These are phyloP conservation scores for Plantago coronopus DNA, from an alignment of 305 asterid genomes.

Conservation along the genomic window DNA sequence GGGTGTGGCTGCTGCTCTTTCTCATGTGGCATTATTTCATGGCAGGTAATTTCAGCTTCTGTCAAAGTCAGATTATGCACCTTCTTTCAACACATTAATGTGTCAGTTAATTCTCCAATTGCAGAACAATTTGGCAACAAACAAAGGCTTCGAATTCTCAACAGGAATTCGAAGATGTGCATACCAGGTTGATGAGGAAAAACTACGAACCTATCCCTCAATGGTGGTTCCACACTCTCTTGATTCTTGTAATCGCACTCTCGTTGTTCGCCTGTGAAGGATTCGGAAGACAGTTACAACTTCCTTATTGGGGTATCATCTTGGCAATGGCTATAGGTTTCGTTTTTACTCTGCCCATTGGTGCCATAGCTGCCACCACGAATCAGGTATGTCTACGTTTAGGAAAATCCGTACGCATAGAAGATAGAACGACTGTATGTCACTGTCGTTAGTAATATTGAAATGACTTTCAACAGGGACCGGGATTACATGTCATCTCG, in stretches of 20 bases:
- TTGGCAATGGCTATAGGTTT: conserved; percentile 44
- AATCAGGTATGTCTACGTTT: conserved; percentile 41
- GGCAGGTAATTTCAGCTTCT: conserved; percentile 42
- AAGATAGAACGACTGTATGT: too few species aligned
- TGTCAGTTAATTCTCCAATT: too few species aligned
- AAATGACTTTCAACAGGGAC: conserved; percentile 20
- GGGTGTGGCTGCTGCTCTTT: conserved; percentile 47
- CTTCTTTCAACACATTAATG: too few species aligned
- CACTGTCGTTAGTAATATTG: too few species aligned
- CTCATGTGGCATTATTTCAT: conserved; percentile 64
- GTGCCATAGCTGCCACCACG: conserved; percentile 52
- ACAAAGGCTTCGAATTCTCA: conserved; percentile 19
- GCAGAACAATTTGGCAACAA: conserved; percentile 25
- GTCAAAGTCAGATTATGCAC: too few species aligned
- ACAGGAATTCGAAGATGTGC: conserved; percentile 33
- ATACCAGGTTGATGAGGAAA: conserved; percentile 43
- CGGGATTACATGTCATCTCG: conserved; percentile 50
- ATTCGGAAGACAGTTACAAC: conserved; percentile 32
- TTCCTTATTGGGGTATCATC: conserved; percentile 69
- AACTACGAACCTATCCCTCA: conserved; percentile 44
- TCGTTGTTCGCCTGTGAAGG: conserved; percentile 30
- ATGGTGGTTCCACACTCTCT: conserved; percentile 54
- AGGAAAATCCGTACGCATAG: too few species aligned
- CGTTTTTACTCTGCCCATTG: conserved; percentile 53
- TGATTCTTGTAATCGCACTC: conserved; percentile 27